Percentiles rank a stretch among this genome's conserved stretches.
Evolutionary conservation across 805 yeast genomes (phyloP).

Genomic region (Ogataea trehalophila): DNA sequence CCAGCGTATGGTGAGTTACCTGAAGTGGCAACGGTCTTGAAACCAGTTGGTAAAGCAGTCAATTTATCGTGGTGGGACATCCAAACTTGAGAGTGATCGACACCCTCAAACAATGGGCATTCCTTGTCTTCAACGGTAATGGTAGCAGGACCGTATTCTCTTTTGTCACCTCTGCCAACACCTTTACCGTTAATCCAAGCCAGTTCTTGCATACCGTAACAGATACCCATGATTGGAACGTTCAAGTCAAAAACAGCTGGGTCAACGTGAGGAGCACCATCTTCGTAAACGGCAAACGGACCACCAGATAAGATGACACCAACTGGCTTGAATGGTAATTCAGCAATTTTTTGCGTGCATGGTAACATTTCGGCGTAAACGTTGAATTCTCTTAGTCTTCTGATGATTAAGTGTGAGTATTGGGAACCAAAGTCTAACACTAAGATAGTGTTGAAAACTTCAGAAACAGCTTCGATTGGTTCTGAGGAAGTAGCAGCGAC

Average conservation of each 20-base stretch:
- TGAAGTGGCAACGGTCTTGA: slow-evolving; percentile 83
- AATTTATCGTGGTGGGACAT: slow-evolving; percentile 99
- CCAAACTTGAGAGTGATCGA: slow-evolving; percentile 96
- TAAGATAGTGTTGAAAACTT: slow-evolving; percentile 91
- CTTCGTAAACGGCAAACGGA: slow-evolving; percentile 95
- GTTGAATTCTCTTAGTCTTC: slow-evolving; percentile 96
- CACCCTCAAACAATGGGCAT: slow-evolving; percentile 77
- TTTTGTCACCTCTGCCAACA: slow-evolving; percentile 93
- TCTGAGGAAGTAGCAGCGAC: slow-evolving; percentile 5
- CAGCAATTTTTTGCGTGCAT: slow-evolving; percentile 95
- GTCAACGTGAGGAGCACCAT: slow-evolving; percentile 96
- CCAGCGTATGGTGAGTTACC: slow-evolving; percentile 96
- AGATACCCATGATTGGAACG: slow-evolving; percentile 95
- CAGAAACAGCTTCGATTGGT: slow-evolving; percentile 57
- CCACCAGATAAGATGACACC: slow-evolving; percentile 97
- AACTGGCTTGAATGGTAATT: slow-evolving; percentile 89
- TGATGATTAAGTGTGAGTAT: slow-evolving; percentile 92
- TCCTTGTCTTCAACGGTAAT: slow-evolving; percentile 70
- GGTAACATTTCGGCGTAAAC: slow-evolving; percentile 99
- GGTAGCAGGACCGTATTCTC: slow-evolving; percentile 97
- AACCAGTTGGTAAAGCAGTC: slow-evolving; percentile 83
- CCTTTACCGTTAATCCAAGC: slow-evolving; percentile 97
- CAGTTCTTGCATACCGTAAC: slow-evolving; percentile 98
- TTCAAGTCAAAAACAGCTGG: slow-evolving; percentile 83
- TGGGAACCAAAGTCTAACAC: slow-evolving; percentile 98